Evolutionary conservation across 202 grass and related monocot species (phyloP).

Genomic region (Saccharum hybrid): DNA sequence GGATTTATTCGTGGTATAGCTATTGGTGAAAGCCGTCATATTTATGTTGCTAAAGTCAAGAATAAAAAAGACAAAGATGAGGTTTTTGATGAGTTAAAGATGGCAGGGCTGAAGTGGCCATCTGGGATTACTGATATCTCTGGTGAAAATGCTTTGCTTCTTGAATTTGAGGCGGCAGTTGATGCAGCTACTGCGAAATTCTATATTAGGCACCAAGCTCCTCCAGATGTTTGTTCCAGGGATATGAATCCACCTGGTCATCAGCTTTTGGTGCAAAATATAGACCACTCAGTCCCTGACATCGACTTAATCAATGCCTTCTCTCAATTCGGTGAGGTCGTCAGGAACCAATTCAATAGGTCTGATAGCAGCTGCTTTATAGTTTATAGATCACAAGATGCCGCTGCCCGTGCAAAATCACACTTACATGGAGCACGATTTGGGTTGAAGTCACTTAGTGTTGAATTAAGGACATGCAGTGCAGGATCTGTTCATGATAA

Average conservation of each 20-base stretch:
- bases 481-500: constrained; percentile 46
- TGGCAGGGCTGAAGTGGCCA: constrained; percentile 61
- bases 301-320: constrained; percentile 71
- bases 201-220: constrained; percentile 62
- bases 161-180: constrained; percentile 77
- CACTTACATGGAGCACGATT: constrained; percentile 69
- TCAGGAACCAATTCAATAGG: constrained; percentile 65
- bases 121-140: constrained; percentile 59
- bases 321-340: constrained; percentile 64
- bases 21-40: constrained; percentile 78
- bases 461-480: constrained; percentile 55
- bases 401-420: constrained; percentile 57
- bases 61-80: constrained; percentile 74
- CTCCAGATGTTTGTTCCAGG: constrained; percentile 47
- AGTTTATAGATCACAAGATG: constrained; percentile 65
- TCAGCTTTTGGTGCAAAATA: constrained; percentile 69
- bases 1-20: constrained; percentile 69
- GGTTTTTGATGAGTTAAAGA: constrained; percentile 69
- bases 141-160: constrained; percentile 62
- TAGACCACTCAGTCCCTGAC: constrained; percentile 63
- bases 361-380: constrained; percentile 55
- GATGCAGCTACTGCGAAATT: constrained; percentile 81
- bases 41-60: constrained; percentile 79
- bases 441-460: constrained; percentile 57
- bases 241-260: constrained; percentile 51